Evolutionary conservation across 768 basidiomycete genomes (phyloP).

Genomic region (Macrolepiota albuminosa): DNA sequence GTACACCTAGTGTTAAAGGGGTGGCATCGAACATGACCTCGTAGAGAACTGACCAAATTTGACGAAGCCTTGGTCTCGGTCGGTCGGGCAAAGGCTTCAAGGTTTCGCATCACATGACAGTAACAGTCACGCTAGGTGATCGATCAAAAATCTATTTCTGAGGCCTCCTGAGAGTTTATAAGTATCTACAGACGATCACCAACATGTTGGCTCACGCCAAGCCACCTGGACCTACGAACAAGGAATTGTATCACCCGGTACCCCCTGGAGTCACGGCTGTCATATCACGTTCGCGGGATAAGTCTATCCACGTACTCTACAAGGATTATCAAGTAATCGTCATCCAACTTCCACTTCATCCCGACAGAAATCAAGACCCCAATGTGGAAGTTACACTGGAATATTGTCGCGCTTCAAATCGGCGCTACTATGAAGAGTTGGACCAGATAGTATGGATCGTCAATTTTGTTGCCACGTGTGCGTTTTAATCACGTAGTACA

Average conservation of each 20-base stretch:
- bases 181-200: not conserved
- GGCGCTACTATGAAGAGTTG: constrained; percentile 2
- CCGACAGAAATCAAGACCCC: not conserved
- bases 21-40: not conserved
- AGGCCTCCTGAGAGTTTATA: not conserved
- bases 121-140: not conserved
- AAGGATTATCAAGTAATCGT: constrained; percentile 11
- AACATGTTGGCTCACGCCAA: not conserved
- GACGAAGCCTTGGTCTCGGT: not conserved
- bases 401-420: not conserved
- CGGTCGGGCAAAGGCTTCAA: not conserved
- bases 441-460: constrained; percentile 18
- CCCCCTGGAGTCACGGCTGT: constrained; percentile 8
- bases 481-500: constrained; percentile 8
- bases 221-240: not conserved
- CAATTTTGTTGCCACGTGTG: not conserved
- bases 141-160: not conserved
- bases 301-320: constrained; percentile 8
- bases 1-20: no score
- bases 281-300: not conserved
- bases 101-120: not conserved
- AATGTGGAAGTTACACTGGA: not conserved
- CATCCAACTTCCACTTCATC: constrained; percentile 8
- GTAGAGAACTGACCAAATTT: not conserved
- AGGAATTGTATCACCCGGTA: not conserved